Conservation (phyloP, 2,329 filamentous ascomycete species). For the Colletotrichum sp. region DNA sequence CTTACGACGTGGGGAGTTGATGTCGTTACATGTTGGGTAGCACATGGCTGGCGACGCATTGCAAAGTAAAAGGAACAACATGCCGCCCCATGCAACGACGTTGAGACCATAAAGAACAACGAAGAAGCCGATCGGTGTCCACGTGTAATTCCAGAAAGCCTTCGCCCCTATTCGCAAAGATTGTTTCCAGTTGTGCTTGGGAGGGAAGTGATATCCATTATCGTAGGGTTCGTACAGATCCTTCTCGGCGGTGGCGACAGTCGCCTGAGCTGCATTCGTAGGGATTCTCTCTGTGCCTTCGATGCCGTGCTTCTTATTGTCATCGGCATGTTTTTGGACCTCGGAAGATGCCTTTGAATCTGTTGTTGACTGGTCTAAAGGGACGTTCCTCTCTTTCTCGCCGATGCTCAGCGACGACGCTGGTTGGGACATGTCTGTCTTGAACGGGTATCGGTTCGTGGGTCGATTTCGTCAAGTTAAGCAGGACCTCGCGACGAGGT, state of each 20-base stretch:
- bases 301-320: neutral
- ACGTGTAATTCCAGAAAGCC: constrained; percentile 74
- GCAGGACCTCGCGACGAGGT: neutral
- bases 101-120: constrained; percentile 82
- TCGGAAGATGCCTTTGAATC: neutral
- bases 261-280: neutral
- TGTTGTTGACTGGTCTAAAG: neutral
- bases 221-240: constrained; percentile 29
- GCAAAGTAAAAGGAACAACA: constrained; percentile 85
- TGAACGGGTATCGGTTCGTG: neutral
- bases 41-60: constrained; percentile 79
- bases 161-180: constrained; percentile 62
- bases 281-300: constrained; percentile 6
- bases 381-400: constrained; percentile 3
- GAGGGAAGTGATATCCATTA: constrained; percentile 72
- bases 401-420: neutral
- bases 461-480: neutral
- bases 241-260: constrained; percentile 7
- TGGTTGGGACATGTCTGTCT: neutral
- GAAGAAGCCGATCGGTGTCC: constrained; percentile 77
- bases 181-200: constrained; percentile 63
- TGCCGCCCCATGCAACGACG: constrained; percentile 87
- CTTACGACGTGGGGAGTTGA: constrained; percentile 76
- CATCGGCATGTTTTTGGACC: neutral
- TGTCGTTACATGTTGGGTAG: constrained; percentile 69